A percentile compares a stretch with the other conserved stretches of the same genome.
phyloP scores from a whole-genome alignment of 305 asterid species.

The Solanum hybrid region DNA sequence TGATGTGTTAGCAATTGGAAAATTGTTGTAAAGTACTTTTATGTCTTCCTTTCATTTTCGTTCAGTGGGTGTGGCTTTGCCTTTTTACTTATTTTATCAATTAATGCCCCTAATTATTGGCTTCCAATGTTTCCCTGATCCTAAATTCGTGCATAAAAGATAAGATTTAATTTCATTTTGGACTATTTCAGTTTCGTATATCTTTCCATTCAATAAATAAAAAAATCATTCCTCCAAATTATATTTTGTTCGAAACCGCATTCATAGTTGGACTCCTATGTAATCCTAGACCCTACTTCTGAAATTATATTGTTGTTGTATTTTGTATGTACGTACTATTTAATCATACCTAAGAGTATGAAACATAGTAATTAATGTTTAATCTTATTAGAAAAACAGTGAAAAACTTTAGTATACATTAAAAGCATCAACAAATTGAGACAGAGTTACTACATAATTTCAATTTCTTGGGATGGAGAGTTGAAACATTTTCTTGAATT shows the following conservation, averaged over 20 bases:
- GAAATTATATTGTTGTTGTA: neutral
- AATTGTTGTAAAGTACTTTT: conserved; percentile 45
- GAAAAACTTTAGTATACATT: neutral
- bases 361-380: neutral
- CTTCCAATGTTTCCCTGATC: neutral
- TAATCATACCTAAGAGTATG: neutral
- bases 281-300: neutral
- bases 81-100: conserved; percentile 26
- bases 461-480: neutral
- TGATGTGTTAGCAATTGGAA: conserved; percentile 17
- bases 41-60: conserved; percentile 56
- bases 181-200: neutral
- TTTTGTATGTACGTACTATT: neutral
- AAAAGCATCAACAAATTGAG: neutral
- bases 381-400: neutral
- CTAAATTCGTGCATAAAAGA: neutral
- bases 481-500: neutral
- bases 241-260: neutral
- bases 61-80: conserved; percentile 31
- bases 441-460: neutral
- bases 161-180: neutral
- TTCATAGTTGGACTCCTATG: neutral
- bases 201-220: neutral
- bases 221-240: neutral
- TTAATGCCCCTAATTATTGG: neutral